A percentile compares a stretch with the other conserved stretches of the same genome.
Conservation (phyloP, 2,329 filamentous ascomycete genomes). For the Zelopaecilomyces penicillatus region DNA sequence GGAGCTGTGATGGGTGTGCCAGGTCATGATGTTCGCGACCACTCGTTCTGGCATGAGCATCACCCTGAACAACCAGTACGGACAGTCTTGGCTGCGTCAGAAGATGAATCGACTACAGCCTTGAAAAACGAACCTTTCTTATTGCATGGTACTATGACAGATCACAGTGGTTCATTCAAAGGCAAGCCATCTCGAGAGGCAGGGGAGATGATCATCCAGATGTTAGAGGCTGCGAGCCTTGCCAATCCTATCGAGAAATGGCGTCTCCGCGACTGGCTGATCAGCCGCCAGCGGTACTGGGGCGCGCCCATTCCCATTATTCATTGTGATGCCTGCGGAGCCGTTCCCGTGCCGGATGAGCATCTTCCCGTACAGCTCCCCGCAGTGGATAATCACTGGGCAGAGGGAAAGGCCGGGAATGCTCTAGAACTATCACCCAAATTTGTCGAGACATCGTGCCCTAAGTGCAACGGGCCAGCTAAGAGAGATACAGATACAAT, state of each 20-base stretch:
- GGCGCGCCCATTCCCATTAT: slow-evolving; percentile 83
- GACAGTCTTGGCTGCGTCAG: slow-evolving; percentile 50
- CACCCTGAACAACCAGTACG: slow-evolving; percentile 50
- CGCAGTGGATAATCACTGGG: slow-evolving; percentile 58
- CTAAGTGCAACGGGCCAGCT: slow-evolving; percentile 60
- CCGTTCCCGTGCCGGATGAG: slow-evolving; percentile 67
- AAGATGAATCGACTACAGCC: slow-evolving; percentile 37
- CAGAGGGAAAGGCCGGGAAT: slow-evolving; percentile 63
- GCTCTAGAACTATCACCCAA: slow-evolving; percentile 63
- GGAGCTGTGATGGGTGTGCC: slow-evolving; percentile 90
- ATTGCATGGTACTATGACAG: slow-evolving; percentile 59
- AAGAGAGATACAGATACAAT: slow-evolving; percentile 87
- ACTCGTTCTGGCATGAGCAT: slow-evolving; percentile 72
- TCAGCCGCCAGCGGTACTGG: slow-evolving; percentile 91
- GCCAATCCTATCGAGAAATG: slow-evolving; percentile 62
- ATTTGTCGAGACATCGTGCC: slow-evolving; percentile 70
- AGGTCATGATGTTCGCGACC: slow-evolving; percentile 71
- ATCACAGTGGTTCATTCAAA: slow-evolving; percentile 55
- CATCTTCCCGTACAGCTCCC: slow-evolving; percentile 73
- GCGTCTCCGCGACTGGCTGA: slow-evolving; percentile 80
- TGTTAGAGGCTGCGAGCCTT: slow-evolving; percentile 46
- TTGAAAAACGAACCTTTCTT: slow-evolving; percentile 48
- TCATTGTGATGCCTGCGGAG: slow-evolving; percentile 68
- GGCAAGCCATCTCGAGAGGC: slow-evolving; percentile 57
- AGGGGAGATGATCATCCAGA: slow-evolving; percentile 48